Conservation (phyloP, 2,329 filamentous ascomycete species). For the Claviceps cyperi region DNA sequence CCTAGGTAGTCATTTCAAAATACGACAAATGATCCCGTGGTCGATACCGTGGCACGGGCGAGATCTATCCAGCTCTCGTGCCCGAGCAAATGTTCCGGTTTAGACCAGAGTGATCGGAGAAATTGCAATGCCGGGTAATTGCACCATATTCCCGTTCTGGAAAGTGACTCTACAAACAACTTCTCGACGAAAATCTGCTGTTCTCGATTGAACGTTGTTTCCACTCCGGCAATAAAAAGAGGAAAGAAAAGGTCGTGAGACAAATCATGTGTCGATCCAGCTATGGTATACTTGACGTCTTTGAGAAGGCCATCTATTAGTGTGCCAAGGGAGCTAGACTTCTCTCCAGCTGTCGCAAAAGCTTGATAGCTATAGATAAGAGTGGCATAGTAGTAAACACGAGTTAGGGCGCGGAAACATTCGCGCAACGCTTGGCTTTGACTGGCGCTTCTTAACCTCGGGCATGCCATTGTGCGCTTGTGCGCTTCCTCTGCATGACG, state of each 20-base stretch:
- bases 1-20: background rate
- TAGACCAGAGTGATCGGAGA: slow-evolving; percentile 2
- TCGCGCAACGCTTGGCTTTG: slow-evolving; percentile 2
- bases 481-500: background rate
- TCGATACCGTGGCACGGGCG: slow-evolving; percentile 3
- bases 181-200: slow-evolving; percentile 2
- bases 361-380: slow-evolving; percentile 11
- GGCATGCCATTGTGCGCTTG: slow-evolving; percentile 2
- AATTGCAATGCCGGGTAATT: slow-evolving; percentile 6
- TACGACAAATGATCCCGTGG: slow-evolving; percentile 2
- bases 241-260: slow-evolving; percentile 7
- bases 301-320: slow-evolving; percentile 1
- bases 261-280: slow-evolving; percentile 2
- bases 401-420: slow-evolving; percentile 8
- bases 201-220: background rate
- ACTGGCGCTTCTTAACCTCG: slow-evolving; percentile 5
- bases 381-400: slow-evolving; percentile 9
- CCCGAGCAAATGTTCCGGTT: background rate
- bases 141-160: slow-evolving; percentile 5
- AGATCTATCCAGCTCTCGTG: slow-evolving; percentile 4
- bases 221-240: slow-evolving; percentile 7
- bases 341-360: slow-evolving; percentile 3
- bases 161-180: slow-evolving; percentile 2
- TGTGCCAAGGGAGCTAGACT: background rate
- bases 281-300: slow-evolving; percentile 2